Conservation (phyloP, 176 grass and related monocot species). For the Juncus effusus region DNA sequence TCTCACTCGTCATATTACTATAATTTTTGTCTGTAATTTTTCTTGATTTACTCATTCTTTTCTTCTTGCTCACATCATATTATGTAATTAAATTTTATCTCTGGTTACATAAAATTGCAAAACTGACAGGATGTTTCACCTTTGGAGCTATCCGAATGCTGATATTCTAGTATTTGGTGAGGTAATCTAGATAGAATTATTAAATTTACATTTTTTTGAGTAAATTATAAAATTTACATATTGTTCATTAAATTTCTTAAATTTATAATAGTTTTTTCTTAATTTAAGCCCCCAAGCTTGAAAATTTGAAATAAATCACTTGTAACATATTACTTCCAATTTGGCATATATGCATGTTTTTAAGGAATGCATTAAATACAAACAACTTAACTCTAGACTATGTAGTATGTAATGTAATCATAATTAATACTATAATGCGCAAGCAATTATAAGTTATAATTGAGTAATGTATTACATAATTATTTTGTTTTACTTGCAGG, state of each 20-base stretch:
- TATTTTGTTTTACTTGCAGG: constrained; percentile 42
- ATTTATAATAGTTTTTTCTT: background rate
- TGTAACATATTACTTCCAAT: no score
- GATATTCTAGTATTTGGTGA: constrained; percentile 69
- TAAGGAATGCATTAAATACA: no score
- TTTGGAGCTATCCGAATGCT: constrained; percentile 85
- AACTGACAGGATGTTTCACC: constrained; percentile 47
- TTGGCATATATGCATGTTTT: no score
- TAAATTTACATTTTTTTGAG: background rate
- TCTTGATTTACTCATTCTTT: background rate
- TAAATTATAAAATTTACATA: background rate
- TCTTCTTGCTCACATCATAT: background rate
- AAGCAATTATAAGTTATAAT: no score
- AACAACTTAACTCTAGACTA: no score
- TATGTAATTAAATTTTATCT: background rate
- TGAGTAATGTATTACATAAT: background rate
- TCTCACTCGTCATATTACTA: background rate
- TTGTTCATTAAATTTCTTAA: background rate
- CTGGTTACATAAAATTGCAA: background rate
- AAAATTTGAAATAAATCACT: constrained; percentile 1
- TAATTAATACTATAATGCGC: no score
- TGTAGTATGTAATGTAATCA: no score
- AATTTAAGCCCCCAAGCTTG: background rate
- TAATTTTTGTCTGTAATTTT: background rate
- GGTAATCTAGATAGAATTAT: constrained; percentile 30